Percentiles rank a stretch among this genome's conserved stretches.
Conservation (phyloP, 208 protist species). For the Balamuthia mandrillaris region DNA sequence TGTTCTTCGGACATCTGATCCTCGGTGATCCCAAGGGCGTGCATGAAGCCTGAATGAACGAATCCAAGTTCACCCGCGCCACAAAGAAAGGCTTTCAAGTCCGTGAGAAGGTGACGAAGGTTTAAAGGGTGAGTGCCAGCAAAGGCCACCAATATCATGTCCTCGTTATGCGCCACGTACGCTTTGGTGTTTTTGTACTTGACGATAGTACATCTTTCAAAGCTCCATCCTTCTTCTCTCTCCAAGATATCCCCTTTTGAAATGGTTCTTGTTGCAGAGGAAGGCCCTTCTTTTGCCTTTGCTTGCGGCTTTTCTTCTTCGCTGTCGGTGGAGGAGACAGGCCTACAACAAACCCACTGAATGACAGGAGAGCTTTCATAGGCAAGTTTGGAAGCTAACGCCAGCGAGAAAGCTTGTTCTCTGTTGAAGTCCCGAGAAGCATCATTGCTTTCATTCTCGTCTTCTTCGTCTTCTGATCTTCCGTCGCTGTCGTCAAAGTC, state of each 20-base stretch:
- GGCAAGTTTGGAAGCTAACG: not conserved
- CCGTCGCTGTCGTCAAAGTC: not conserved
- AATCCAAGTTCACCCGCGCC: not conserved
- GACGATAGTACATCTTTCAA: not conserved
- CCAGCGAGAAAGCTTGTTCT: constrained; percentile 13
- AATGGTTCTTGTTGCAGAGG: not conserved
- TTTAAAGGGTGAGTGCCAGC: not conserved
- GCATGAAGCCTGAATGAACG: not conserved
- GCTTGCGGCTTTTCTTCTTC: no score
- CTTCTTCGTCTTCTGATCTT: not conserved
- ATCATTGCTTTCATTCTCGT: not conserved
- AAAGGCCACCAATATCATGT: not conserved
- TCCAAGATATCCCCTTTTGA: not conserved
- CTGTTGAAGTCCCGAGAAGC: not conserved
- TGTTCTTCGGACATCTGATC: no score
- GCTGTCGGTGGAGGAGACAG: no score
- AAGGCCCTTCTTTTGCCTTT: no score
- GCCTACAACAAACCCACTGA: not conserved
- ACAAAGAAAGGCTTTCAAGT: not conserved
- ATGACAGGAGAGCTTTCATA: constrained; percentile 25
- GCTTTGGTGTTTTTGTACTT: constrained; percentile 11
- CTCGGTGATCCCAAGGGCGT: not conserved
- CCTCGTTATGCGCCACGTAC: not conserved
- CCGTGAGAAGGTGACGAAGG: constrained; percentile 6
- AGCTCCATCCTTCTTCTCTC: not conserved